phyloP scores from a whole-genome alignment of 306 rosid genomes.

The Cyamopsis tetragonoloba region DNA sequence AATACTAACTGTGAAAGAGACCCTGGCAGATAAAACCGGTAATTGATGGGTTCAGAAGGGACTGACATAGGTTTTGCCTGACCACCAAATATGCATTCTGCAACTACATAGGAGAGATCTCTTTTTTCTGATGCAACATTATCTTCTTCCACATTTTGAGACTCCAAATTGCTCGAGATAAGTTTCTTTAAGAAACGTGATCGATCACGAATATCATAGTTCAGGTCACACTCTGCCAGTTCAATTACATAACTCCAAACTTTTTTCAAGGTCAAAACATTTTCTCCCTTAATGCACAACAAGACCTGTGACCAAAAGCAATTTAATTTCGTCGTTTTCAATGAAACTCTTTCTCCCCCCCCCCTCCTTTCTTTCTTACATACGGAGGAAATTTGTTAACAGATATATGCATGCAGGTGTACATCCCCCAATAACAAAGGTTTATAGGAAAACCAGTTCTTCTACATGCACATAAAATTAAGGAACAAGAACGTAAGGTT shows the following conservation, averaged over 20 bases:
- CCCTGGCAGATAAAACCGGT: constrained; percentile 89
- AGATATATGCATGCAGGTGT: too few relatives aligned
- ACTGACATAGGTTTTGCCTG: constrained; percentile 36
- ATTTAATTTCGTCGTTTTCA: constrained; percentile 1
- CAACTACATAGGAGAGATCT: constrained; percentile 48
- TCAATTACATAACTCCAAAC: constrained; percentile 67
- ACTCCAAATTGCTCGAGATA: constrained; percentile 47
- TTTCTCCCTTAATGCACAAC: constrained; percentile 50
- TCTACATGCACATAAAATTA: constrained; percentile 7
- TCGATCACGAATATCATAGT: constrained; percentile 86
- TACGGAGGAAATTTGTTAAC: not conserved
- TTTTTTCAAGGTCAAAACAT: constrained; percentile 39
- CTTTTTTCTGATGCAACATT: constrained; percentile 27
- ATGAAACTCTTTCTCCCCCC: not conserved
- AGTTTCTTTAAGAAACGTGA: constrained; percentile 63
- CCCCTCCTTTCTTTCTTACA: not conserved
- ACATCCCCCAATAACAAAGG: too few relatives aligned
- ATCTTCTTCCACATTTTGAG: constrained; percentile 40
- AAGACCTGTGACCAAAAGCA: constrained; percentile 57
- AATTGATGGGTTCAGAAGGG: constrained; percentile 51
- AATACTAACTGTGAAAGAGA: constrained; percentile 92
- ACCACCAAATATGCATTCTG: constrained; percentile 58
- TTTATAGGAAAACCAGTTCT: too few relatives aligned
- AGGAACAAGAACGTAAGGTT: constrained; percentile 1
- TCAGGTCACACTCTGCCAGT: constrained; percentile 75